Base-by-base conservation (phyloP, 768 basidiomycete genomes). In the Pleurotus sapidus region DNA sequence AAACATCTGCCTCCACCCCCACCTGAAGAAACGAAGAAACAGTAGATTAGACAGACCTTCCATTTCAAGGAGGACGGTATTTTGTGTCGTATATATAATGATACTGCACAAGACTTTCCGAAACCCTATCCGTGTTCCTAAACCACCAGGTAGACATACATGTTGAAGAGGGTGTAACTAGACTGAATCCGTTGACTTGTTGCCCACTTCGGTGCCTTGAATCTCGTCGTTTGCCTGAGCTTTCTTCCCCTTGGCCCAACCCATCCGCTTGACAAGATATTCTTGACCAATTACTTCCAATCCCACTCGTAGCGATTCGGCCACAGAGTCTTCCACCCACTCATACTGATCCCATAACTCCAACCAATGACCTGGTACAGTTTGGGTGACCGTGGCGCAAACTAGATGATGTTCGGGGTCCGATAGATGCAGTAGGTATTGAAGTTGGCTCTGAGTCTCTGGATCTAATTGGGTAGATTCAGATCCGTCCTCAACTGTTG, bases 281-380 rank as follows among this genome's bases (percentile, higher is more conserved):
- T 96, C 93, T 72, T 98, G 95, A 2, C 94, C 94, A 59, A 98
- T 75, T 15, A 95, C 84, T 73, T 98, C 95, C 25, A 96, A 84
- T 6, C 89, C 91, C 12, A 93, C 77, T 56, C 92, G 77, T 57
- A 99, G 72, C 0, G 85, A 83, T 65, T 98, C 96, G 3, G 95
- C 95, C 59, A 98, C 82, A 39, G 90, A 70, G 66, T 99, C 95
- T 71, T 99, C 97, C 11, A 98, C 95, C 97, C 97, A 96, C 45
- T 91, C 88, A 68, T 93, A 90, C 61, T 87, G 80, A 65, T 97
- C 95, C 87, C 94, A 96, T 45, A 94, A 75, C 4, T 86, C 84
- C 56, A 98, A 69, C 97, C 97, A 99, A 49, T 80, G 75, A n/a
- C 74, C 77, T 0, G 96, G 94, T 18, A 95, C 78, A 4, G 84